Evolutionary conservation across 164 flowering plant species (phyloP), one percentile per base, ranked within the genome.

Genomic region (Akebia trifoliata): DNA sequence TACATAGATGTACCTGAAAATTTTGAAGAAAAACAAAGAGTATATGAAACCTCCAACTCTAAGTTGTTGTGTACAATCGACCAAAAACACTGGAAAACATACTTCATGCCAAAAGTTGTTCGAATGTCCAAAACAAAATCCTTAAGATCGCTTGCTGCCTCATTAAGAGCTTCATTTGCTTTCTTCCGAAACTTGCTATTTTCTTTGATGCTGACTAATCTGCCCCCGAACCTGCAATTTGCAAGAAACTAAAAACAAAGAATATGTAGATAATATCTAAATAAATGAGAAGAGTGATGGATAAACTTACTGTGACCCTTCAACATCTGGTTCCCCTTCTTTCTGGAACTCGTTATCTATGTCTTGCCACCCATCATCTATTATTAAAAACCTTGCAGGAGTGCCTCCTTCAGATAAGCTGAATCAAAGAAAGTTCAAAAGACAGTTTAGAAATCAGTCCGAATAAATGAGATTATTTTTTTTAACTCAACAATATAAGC

Each of bases 361-460:
- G 64, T 80, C 77, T 67, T 84, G 86, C 90, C 90, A 84, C 15
- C 90, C 86, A 61, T 82, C 87, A 64, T 82, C 87, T 46, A 85
- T 74, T 46, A 78, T 77, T 55, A 84, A 44, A 57, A 84, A 79
- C 61, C 46, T 79, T 46, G 84, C 76, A 0, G 90, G 83, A 46
- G 82, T 79, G 37, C 86, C 84, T 25, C 86, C 86, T 26, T 73
- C 74, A 6, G 74, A 72, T 40, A 83, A 69, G 56, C 83, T 83
- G 74, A 55, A 60, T 18, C 56, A 30, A 51, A 6, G 39, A 24
- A 54, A 2, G 7, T n/a, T 3, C 30, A 15, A 14, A 36, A 46
- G 56, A 44, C n/a, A 60, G 34, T 15, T 15, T 30, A 29, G 44
- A 54, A 57, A 45, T 29, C 26, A 9, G 0, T 4, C 6, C 10